Evolutionary conservation across 2,329 filamentous ascomycete species (phyloP), one percentile per base, ranked within the genome.

Genomic region (Talaromyces sp.): DNA sequence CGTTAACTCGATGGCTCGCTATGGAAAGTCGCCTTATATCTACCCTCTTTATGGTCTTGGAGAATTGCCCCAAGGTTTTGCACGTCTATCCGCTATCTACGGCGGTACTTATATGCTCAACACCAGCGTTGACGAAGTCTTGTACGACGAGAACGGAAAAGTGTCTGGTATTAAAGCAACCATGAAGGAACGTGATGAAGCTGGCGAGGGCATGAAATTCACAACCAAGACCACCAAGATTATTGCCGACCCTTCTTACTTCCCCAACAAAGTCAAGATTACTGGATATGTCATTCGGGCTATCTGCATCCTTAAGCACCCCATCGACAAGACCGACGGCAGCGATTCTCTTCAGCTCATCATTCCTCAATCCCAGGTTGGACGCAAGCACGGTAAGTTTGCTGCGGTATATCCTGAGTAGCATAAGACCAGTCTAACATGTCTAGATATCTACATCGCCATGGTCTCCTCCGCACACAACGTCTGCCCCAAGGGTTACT

Each of bases 41-140:
- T 99, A 99, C 85, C 96, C 95, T 58, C 89, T 98, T 36, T 99
- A 99, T 82, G 95, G 95, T 68, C 88, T 99, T 59, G 95, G 91
- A 77, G 95, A 99, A 83, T 90, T 99, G 65, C 96, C 95, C 40
- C 95, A 99, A 82, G 94, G 94, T 67, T 99, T 99, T 75, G 95
- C 95, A 69, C 93, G 95, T 79, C 87, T 99, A 63, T 97, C 93
- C 47, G 95, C 95, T 78, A 98, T 99, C 81, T 98, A 99, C 77
- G 95, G 95, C 70, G 95, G 95, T 72, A 99, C 95, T 60, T 99
- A 99, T 83, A 99, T 99, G 93, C 89, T 99, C 75, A 98, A 98
- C 85, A 96, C 95, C 72, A 88, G 89, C 71, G 86, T 99, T 64
- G 91, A 98, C 69, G 95, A 99, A 83, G 83, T 99, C 70, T 79